These are phyloP conservation scores for Auriscalpium orientale DNA, from an alignment of 768 basidiomycete species.

Conservation along the genomic window DNA sequence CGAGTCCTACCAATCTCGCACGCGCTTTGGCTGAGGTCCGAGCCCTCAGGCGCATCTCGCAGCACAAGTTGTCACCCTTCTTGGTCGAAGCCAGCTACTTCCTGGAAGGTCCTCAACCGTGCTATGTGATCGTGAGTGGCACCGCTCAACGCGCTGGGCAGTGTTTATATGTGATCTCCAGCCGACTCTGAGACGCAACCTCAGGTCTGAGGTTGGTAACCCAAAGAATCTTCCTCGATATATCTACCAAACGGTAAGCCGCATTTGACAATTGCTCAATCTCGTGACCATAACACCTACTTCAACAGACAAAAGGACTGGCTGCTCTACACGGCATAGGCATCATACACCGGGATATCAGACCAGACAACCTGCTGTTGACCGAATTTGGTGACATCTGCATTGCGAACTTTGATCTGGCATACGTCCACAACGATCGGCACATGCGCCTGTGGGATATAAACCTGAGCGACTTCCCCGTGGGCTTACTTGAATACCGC, in stretches of 20 bases:
- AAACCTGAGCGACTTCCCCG: background rate
- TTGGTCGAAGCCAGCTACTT: conserved; percentile 4
- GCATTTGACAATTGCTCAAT: background rate
- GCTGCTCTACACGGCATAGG: conserved; percentile 1
- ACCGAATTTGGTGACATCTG: background rate
- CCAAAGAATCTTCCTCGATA: background rate
- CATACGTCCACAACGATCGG: background rate
- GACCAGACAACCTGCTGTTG: conserved; percentile 1
- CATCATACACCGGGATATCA: conserved; percentile 5
- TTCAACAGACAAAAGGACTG: background rate
- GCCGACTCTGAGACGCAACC: background rate
- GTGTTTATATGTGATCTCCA: background rate
- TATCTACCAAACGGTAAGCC: background rate
- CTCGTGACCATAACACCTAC: background rate
- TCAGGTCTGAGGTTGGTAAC: background rate
- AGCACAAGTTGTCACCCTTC: background rate
- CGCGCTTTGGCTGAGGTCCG: background rate
- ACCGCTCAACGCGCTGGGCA: no score
- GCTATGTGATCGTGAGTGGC: no score
- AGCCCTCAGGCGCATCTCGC: background rate
- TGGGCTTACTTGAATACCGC: background rate
- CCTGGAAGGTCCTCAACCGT: background rate
- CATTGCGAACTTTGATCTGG: conserved; percentile 1
- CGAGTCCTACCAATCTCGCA: background rate
- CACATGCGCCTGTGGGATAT: background rate